Conservation (phyloP, 2,329 filamentous ascomycete species). For the Pestalotiopsis sp. region DNA sequence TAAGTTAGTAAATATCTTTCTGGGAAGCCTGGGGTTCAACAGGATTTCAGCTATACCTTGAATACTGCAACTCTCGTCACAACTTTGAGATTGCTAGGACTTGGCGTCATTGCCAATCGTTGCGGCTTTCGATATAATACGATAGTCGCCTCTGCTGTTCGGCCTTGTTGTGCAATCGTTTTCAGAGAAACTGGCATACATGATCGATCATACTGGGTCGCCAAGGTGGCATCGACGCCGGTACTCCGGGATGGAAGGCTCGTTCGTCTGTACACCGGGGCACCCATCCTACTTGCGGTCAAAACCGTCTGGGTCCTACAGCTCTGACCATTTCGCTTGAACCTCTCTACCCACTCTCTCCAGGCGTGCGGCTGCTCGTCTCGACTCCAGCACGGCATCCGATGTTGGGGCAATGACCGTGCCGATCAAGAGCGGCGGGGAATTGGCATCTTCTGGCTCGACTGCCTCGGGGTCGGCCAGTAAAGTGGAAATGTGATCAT, state of each 20-base stretch:
- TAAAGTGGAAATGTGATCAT: not conserved
- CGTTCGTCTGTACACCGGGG: not conserved
- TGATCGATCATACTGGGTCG: too few relatives aligned
- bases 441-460: slow-evolving; percentile 27
- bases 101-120: too few relatives aligned
- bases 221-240: not conserved
- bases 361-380: slow-evolving; percentile 53
- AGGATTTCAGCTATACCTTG: too few relatives aligned
- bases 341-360: slow-evolving; percentile 58
- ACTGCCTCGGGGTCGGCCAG: slow-evolving; percentile 5
- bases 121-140: too few relatives aligned
- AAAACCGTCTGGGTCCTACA: slow-evolving; percentile 16
- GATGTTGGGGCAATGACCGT: slow-evolving; percentile 54
- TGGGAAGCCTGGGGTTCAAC: too few relatives aligned
- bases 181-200: too few relatives aligned
- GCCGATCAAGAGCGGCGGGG: slow-evolving; percentile 55
- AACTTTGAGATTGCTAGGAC: too few relatives aligned
- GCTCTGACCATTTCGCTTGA: slow-evolving; percentile 53
- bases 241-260: not conserved
- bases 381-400: slow-evolving; percentile 52
- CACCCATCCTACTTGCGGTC: not conserved
- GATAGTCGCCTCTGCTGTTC: too few relatives aligned
- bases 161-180: too few relatives aligned
- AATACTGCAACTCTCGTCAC: too few relatives aligned
- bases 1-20: too few relatives aligned